These are phyloP conservation scores for Sphaerulina populicola DNA, from an alignment of 2,329 filamentous ascomycete genomes.

Conservation along the genomic window DNA sequence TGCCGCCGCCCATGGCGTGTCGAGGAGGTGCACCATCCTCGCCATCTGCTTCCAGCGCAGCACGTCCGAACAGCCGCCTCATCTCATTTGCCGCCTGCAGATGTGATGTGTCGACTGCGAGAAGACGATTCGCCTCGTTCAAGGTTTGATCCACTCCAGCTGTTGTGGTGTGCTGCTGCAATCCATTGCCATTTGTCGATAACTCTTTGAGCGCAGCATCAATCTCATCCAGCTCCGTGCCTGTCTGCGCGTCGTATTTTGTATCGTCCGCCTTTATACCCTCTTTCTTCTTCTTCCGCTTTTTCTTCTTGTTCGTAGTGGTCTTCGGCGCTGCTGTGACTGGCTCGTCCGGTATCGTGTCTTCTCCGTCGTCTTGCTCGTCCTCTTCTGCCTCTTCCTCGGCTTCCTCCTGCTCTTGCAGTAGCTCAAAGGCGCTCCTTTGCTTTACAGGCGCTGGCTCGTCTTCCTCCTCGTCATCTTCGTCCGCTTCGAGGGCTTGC, in stretches of 20 bases:
- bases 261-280: constrained; percentile 35
- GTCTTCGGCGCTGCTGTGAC: constrained; percentile 13
- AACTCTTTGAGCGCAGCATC: constrained; percentile 56
- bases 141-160: constrained; percentile 33
- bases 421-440: constrained; percentile 42
- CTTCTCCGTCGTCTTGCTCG: constrained; percentile 16
- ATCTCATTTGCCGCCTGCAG: constrained; percentile 89
- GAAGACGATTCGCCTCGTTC: constrained; percentile 45
- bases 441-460: constrained; percentile 24
- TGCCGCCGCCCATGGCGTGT: constrained; percentile 25
- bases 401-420: constrained; percentile 36
- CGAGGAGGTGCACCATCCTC: constrained; percentile 39
- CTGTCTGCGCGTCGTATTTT: constrained; percentile 11
- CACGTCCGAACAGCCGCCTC: constrained; percentile 62
- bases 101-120: constrained; percentile 60
- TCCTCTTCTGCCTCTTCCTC: constrained; percentile 32
- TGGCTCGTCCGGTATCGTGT: constrained; percentile 26
- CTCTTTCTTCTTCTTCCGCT: constrained; percentile 53
- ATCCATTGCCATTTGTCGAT: constrained; percentile 33
- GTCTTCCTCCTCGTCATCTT: constrained; percentile 34
- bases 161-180: constrained; percentile 12
- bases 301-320: constrained; percentile 46
- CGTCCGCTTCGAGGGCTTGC: constrained; percentile 28
- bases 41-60: constrained; percentile 51
- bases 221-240: constrained; percentile 51